These are phyloP conservation scores for Torulaspora gathmanii DNA, from an alignment of 805 yeast genomes.

Conservation along the genomic window DNA sequence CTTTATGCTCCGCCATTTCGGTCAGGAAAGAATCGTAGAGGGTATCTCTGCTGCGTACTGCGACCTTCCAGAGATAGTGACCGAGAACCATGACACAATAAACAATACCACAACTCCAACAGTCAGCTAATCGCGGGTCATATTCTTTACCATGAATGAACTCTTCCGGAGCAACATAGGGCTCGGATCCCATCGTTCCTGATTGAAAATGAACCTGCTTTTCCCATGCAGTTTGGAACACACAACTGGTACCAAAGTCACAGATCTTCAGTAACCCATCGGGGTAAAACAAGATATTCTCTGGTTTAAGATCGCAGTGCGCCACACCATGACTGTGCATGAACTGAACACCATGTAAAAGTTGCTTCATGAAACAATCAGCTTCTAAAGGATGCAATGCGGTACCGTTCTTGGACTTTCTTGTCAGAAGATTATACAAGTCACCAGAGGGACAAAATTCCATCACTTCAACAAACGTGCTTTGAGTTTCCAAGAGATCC, in stretches of 20 bases:
- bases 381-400: conserved; percentile 62
- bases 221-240: conserved; percentile 89
- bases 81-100: conserved; percentile 82
- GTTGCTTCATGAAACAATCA: conserved; percentile 86
- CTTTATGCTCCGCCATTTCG: conserved; percentile 41
- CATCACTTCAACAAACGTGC: conserved; percentile 83
- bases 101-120: conserved; percentile 84
- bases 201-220: conserved; percentile 57
- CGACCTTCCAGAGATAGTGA: conserved; percentile 81
- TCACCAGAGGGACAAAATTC: conserved; percentile 89
- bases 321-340: conserved; percentile 92
- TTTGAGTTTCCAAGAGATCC: conserved; percentile 69
- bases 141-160: conserved; percentile 49
- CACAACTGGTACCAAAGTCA: conserved; percentile 90
- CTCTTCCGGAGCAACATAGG: conserved; percentile 92
- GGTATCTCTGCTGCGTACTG: conserved; percentile 49
- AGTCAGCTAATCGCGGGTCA: conserved; percentile 77
- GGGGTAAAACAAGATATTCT: conserved; percentile 67
- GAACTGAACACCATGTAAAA: conserved; percentile 72
- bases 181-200: conserved; percentile 85
- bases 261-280: conserved; percentile 64
- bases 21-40: conserved; percentile 43
- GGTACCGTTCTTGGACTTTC: conserved; percentile 43
- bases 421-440: conserved; percentile 51
- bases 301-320: conserved; percentile 89